These are phyloP conservation scores for Acacia acuminata DNA, from an alignment of 306 rosid species.

Conservation along the genomic window DNA sequence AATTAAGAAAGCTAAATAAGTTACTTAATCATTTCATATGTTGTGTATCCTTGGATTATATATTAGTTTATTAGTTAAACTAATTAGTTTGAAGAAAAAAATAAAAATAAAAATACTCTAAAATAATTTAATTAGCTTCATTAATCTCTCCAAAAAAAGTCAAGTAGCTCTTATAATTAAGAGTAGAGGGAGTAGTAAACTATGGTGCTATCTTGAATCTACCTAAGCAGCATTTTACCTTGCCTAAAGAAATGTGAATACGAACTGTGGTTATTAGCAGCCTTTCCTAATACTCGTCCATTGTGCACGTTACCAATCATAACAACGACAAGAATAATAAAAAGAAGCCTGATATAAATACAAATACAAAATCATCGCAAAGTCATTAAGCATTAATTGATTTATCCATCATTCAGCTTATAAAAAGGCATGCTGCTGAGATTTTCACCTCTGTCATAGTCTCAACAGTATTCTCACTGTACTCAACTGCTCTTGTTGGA, in stretches of 20 bases:
- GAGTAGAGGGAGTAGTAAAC: too few species aligned
- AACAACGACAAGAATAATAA: background rate
- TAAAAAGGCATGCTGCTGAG: constrained; percentile 95
- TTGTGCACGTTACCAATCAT: background rate
- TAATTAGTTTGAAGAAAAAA: too few species aligned
- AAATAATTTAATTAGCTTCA: too few species aligned
- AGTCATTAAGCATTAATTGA: background rate
- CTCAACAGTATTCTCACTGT: constrained; percentile 82
- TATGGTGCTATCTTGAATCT: background rate
- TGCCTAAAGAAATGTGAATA: background rate
- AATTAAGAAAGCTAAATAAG: too few species aligned
- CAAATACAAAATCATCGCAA: constrained; percentile 7
- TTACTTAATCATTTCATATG: too few species aligned
- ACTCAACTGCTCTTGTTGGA: constrained; percentile 92
- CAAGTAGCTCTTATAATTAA: too few species aligned
- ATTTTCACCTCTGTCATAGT: constrained; percentile 88
- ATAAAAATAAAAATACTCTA: too few species aligned
- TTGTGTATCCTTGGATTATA: too few species aligned
- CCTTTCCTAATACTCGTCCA: background rate
- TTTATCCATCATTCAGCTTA: constrained; percentile 63
- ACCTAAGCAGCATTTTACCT: background rate
- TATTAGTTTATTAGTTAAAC: too few species aligned
- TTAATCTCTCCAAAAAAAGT: too few species aligned
- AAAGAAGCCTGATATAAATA: background rate
- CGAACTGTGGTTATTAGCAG: background rate